Evolutionary conservation across 169 alveolate genomes (phyloP).

Genomic region (Perkinsus olseni): DNA sequence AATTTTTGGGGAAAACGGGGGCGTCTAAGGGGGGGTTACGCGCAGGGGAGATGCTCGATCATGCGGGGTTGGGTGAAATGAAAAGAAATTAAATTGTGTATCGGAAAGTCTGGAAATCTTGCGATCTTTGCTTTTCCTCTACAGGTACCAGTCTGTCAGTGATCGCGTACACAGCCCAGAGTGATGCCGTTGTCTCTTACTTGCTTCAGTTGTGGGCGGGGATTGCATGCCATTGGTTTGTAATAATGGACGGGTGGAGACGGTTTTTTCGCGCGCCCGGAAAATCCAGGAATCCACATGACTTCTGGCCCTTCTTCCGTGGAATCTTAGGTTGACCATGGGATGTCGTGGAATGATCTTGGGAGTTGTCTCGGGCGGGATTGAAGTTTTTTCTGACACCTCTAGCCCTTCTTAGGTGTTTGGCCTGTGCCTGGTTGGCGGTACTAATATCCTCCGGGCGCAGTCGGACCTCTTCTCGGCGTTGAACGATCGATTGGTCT

Average conservation of each 20-base stretch:
- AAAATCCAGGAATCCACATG: neutral
- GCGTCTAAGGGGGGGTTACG: too few species aligned
- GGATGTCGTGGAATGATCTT: too few species aligned
- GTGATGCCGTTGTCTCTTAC: neutral
- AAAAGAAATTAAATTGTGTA: too few species aligned
- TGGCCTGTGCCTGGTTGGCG: neutral
- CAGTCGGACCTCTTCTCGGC: neutral
- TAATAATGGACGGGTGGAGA: neutral
- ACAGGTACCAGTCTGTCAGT: neutral
- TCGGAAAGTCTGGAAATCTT: neutral
- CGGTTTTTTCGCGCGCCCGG: neutral
- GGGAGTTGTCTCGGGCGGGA: neutral
- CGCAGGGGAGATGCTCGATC: too few species aligned
- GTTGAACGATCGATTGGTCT: neutral
- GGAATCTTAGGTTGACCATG: too few species aligned
- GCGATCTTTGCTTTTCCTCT: neutral
- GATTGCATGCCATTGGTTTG: neutral
- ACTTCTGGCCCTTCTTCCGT: neutral
- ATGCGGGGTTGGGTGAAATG: too few species aligned
- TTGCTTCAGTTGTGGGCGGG: neutral
- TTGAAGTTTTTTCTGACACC: neutral
- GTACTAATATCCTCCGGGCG: neutral
- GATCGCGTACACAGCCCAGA: neutral
- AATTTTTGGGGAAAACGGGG: too few species aligned
- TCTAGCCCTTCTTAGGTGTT: neutral